phyloP scores from a whole-genome alignment of 2,329 filamentous ascomycete genomes.

The Venturia nashicola region DNA sequence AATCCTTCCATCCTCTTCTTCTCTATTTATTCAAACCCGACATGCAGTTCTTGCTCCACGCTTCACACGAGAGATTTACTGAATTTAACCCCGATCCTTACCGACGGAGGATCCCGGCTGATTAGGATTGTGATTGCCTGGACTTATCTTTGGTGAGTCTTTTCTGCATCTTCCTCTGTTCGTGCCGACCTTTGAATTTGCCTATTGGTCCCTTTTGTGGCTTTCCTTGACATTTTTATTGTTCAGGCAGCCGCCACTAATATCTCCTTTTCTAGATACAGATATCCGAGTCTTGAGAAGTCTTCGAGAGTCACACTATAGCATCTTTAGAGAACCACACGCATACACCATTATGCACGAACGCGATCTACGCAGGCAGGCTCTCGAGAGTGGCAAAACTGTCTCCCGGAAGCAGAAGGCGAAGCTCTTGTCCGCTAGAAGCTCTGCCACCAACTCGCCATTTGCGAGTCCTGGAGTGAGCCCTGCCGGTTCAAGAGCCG shows the following conservation, averaged over 20 bases:
- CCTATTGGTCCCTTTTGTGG: background rate
- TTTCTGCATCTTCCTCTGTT: background rate
- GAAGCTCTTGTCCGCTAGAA: conserved; percentile 5
- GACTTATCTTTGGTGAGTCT: background rate
- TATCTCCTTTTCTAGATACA: background rate
- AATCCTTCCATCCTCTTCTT: background rate
- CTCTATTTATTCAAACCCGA: background rate
- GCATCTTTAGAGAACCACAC: background rate
- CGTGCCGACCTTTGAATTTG: background rate
- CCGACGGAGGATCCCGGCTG: background rate
- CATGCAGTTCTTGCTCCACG: conserved; percentile 2
- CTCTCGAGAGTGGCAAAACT: conserved; percentile 61
- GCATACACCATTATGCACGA: background rate
- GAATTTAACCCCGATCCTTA: background rate
- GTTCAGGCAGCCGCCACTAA: background rate
- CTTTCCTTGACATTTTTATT: background rate
- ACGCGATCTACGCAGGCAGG: conserved; percentile 44
- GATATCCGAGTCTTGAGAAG: too few relatives aligned
- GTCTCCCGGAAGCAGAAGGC: conserved; percentile 51
- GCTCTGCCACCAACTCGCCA: conserved; percentile 34
- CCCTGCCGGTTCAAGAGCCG: conserved; percentile 27
- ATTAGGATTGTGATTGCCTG: background rate
- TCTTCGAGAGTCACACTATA: background rate
- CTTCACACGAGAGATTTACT: background rate
- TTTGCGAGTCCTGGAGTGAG: conserved; percentile 5